These are phyloP conservation scores for Carpinus fangiana DNA, from an alignment of 306 rosid genomes.

Conservation along the genomic window DNA sequence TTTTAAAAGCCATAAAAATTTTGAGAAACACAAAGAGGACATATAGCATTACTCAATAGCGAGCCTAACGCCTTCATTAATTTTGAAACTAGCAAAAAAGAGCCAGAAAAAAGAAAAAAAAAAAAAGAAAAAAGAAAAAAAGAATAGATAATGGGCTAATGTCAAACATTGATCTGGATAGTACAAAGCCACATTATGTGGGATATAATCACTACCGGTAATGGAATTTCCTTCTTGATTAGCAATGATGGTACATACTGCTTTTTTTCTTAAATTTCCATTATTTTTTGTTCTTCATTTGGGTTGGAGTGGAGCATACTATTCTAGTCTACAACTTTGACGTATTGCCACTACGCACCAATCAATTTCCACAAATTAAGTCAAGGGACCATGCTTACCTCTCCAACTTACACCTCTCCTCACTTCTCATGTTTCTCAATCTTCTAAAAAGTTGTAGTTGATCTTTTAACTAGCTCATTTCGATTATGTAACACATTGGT, in stretches of 20 bases:
- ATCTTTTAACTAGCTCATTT: too few species aligned
- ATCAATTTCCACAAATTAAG: background rate
- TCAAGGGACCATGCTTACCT: too few species aligned
- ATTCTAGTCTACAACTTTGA: constrained; percentile 13
- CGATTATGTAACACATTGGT: too few species aligned
- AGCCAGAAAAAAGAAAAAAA: background rate
- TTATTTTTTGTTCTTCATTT: background rate
- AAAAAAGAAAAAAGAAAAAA: background rate
- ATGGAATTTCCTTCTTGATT: constrained; percentile 2
- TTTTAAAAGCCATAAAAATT: too few species aligned
- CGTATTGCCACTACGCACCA: constrained; percentile 16
- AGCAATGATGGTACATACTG: constrained; percentile 1
- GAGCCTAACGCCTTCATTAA: background rate
- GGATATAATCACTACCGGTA: constrained; percentile 8
- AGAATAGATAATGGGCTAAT: background rate
- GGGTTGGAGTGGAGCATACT: background rate
- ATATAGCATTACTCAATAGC: too few species aligned
- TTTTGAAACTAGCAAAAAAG: background rate
- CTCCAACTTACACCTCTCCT: too few species aligned
- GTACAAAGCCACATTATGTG: constrained; percentile 13
- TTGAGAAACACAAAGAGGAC: too few species aligned
- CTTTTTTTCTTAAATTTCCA: background rate
- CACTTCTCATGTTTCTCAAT: too few species aligned
- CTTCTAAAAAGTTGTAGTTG: too few species aligned
- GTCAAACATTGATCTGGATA: constrained; percentile 11